Evolutionary conservation across 345 rosid genomes (phyloP), one percentile per base, ranked within the genome.

Genomic region (Gossypium herbaceum): DNA sequence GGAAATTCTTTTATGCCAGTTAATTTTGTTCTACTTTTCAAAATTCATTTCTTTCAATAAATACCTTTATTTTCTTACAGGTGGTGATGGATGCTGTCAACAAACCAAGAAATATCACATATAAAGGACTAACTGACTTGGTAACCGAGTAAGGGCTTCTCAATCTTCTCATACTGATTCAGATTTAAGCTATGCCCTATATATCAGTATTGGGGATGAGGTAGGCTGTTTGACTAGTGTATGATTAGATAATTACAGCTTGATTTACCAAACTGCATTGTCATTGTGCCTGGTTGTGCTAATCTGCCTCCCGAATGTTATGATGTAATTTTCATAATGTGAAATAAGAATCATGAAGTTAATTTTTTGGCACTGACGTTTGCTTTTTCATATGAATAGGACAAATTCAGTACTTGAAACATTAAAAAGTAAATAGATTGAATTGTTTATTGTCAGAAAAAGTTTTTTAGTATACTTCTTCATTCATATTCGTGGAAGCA

Each of bases 31-130:
- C 24, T 64, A 66, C 17, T 3, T 48, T 73, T 5, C 68, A 55
- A 71, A 29, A 17, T 6, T 71, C 24, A 1, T 55, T 55, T 17
- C 16, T 69, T n/a, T 27, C 0, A 41, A 55, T 9, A 55, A 55
- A 55, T 55, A 4, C 15, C 12, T 34, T 22, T 71, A 4, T 63
- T 45, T 55, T 54, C 20, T 67, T 81, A 11, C 75, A 92, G 98
- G 95, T 92, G 47, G 95, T 92, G 41, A 89, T 92, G 97, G 94
- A 88, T 73, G 97, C 97, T 76, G 97, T 94, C 43, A 89, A 89
- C 69, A 88, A 86, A 82, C 98, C 97, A 72, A 84, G 89, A 39
- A 92, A 86, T 81, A 77, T 94, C 63, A 80, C 90, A 68, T 92
- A 94, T 71, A 94, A 94, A 82, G 96, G 98, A 59, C 78, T 92